A percentile compares a stretch with the other conserved stretches of the same genome.
These are phyloP conservation scores for Colletotrichum lini DNA, from an alignment of 2,329 filamentous ascomycete genomes.

Conservation along the genomic window DNA sequence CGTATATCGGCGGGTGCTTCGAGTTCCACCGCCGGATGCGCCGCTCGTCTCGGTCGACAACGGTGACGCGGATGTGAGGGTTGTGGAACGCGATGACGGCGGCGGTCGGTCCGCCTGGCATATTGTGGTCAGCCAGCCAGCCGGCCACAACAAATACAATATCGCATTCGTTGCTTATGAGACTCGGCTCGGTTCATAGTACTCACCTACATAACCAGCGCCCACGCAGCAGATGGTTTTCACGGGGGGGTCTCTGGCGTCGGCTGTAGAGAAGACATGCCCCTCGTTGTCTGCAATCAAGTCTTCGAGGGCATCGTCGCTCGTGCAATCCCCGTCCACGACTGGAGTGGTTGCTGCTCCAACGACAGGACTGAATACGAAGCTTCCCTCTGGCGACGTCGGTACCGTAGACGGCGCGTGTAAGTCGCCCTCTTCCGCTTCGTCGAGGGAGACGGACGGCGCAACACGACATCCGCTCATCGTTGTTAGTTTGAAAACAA, in stretches of 20 bases:
- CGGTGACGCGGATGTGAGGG: slow-evolving; percentile 78
- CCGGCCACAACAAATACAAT: too few species aligned
- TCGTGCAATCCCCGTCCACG: slow-evolving; percentile 36
- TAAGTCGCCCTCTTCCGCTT: slow-evolving; percentile 1
- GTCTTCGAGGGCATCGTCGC: slow-evolving; percentile 38
- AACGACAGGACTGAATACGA: slow-evolving; percentile 58
- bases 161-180: too few species aligned
- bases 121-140: neutral
- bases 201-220: slow-evolving; percentile 81
- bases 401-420: slow-evolving; percentile 56
- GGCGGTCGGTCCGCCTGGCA: slow-evolving; percentile 78
- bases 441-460: neutral
- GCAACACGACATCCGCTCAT: neutral
- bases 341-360: slow-evolving; percentile 44
- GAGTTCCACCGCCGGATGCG: slow-evolving; percentile 83
- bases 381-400: slow-evolving; percentile 60
- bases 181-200: slow-evolving; percentile 33
- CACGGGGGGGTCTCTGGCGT: slow-evolving; percentile 48
- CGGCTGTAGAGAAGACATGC: too few species aligned
- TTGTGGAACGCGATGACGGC: slow-evolving; percentile 82
- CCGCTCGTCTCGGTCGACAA: slow-evolving; percentile 77
- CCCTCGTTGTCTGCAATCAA: neutral
- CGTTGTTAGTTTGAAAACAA: neutral
- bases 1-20: slow-evolving; percentile 80
- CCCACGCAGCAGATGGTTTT: slow-evolving; percentile 80